Evolutionary conservation across 2,329 filamentous ascomycete genomes (phyloP).

Genomic region (Simplicillium aogashimaense): DNA sequence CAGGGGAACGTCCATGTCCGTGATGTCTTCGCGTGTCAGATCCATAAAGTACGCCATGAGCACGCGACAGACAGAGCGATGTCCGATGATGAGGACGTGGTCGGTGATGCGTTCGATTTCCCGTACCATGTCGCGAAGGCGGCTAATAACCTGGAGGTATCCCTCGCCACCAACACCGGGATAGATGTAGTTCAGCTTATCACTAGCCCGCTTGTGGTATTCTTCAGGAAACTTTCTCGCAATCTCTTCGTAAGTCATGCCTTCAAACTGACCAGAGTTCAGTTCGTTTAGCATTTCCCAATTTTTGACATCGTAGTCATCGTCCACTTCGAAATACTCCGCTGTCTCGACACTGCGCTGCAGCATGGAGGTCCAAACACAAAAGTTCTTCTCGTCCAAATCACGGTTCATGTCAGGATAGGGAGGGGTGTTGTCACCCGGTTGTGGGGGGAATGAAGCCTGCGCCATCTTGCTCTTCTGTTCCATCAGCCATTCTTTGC

Average conservation of each 20-base stretch:
- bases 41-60: constrained; percentile 96
- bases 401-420: constrained; percentile 75
- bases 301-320: constrained; percentile 92
- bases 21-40: constrained; percentile 80
- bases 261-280: constrained; percentile 86
- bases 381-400: constrained; percentile 78
- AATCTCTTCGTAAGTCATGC: constrained; percentile 90
- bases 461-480: constrained; percentile 69
- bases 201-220: constrained; percentile 65
- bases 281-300: constrained; percentile 98
- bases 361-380: constrained; percentile 97
- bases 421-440: constrained; percentile 87
- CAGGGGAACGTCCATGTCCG: constrained; percentile 85
- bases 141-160: constrained; percentile 94
- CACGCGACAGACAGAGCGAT: constrained; percentile 85
- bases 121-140: constrained; percentile 87
- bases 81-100: constrained; percentile 84
- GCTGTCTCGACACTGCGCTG: constrained; percentile 81
- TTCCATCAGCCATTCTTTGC: constrained; percentile 70
- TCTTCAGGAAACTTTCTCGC: constrained; percentile 69
- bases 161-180: constrained; percentile 92
- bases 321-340: constrained; percentile 79
- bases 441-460: constrained; percentile 77
- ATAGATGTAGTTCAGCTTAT: constrained; percentile 96
- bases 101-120: constrained; percentile 97